phyloP scores from a whole-genome alignment of 192 early-diverging fungal genomes.

The Coemansia sp. region DNA sequence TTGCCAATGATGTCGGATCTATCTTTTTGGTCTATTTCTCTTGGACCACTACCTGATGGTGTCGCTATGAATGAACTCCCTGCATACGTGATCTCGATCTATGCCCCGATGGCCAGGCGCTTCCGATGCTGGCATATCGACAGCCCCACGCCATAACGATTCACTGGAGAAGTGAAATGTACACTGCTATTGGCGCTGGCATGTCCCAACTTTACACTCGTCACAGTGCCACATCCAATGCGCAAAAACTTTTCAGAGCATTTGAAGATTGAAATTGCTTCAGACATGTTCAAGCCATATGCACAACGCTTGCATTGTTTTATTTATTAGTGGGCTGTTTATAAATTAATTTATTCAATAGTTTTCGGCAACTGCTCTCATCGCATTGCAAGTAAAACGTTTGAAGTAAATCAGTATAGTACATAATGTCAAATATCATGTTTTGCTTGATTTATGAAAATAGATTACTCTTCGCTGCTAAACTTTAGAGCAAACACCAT shows the following conservation, averaged over 20 bases:
- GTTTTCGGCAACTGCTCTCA: too few species aligned
- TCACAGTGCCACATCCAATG: too few species aligned
- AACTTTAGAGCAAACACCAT: too few species aligned
- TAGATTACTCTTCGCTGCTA: too few species aligned
- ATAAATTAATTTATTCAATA: too few species aligned
- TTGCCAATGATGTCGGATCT: background rate
- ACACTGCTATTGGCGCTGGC: background rate
- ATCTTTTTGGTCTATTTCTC: too few species aligned
- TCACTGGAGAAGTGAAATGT: background rate
- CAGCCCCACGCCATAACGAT: too few species aligned
- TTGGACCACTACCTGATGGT: background rate
- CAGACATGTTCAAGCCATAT: background rate
- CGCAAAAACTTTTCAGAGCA: background rate
- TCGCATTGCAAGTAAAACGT: too few species aligned
- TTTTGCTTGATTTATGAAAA: too few species aligned
- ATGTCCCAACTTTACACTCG: background rate
- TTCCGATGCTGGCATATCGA: background rate
- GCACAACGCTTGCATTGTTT: background rate
- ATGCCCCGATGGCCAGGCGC: background rate
- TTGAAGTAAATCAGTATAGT: too few species aligned
- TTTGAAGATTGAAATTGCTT: background rate
- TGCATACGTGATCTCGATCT: background rate
- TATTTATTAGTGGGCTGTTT: background rate
- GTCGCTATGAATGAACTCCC: background rate
- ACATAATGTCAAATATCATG: too few species aligned